Base-by-base conservation (phyloP, 208 protist genomes). In the Trypanosoma avium region DNA sequence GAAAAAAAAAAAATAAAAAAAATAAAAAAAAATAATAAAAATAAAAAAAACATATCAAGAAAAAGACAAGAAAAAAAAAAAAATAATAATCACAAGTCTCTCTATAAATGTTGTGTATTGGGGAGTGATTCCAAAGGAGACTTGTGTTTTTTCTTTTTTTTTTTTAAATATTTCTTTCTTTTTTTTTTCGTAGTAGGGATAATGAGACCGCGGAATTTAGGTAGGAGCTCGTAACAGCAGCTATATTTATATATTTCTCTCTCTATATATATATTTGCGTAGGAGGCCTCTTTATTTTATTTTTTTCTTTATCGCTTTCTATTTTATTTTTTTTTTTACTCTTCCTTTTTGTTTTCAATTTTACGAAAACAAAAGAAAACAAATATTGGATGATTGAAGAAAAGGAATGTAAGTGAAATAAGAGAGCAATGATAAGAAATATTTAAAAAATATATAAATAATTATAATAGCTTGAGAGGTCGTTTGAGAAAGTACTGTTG, bases 91-190 rank as follows among this genome's bases (percentile, higher is more conserved):
- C 36, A n/a, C 17, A 9, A 42, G 10, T 8, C 17, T 15, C 36
- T 42, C 36, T 42, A 52, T 13, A 29, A 32, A 47, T 49, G 50
- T 21, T 38, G 33, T n/a, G n/a, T n/a, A n/a, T n/a, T n/a, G n/a
- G n/a, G n/a, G n/a, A n/a, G n/a, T n/a, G n/a, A n/a, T n/a, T n/a
- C n/a, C n/a, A 9, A 9, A 42, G 36, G 7, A 42, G 36, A 42
- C 10, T 42, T 42, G 36, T n/a, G 36, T 36, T 56, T 56, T 38
- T 38, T 36, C 4, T 15, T 56, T 56, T 56, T 33, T 56, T 56
- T 26, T 55, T 55, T 55, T 26, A 49, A 66, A 58, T 76, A 24
- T 26, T 15, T 33, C 53, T 78, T 57, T 36, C n/a, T 36, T 29
- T 56, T 29, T 36, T n/a, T 38, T n/a, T 56, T 9, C 13, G 22